Evolutionary conservation across 805 yeast species (phyloP).

Genomic region (Maudiozyma turicensis): DNA sequence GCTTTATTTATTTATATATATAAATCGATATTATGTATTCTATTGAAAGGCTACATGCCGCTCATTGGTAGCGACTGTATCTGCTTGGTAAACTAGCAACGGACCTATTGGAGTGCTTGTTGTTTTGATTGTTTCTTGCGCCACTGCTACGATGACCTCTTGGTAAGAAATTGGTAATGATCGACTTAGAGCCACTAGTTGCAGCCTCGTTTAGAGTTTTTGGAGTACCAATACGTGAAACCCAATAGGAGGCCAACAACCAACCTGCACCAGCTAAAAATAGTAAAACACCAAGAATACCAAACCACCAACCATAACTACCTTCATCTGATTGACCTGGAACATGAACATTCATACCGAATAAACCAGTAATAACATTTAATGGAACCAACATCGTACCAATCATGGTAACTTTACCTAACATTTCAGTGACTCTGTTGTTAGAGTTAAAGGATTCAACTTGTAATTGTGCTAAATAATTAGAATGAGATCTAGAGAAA

Average conservation of each 20-base stretch:
- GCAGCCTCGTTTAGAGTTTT: slow-evolving; percentile 27
- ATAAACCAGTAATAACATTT: slow-evolving; percentile 81
- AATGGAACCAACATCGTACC: slow-evolving; percentile 89
- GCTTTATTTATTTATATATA: too few species aligned
- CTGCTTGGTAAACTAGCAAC: slow-evolving; percentile 16
- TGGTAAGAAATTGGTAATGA: slow-evolving; percentile 21
- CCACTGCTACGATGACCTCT: neutral
- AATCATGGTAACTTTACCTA: slow-evolving; percentile 78
- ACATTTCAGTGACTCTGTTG: slow-evolving; percentile 74
- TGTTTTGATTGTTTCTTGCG: neutral
- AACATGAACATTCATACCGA: slow-evolving; percentile 89
- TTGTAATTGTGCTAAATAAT: slow-evolving; percentile 87
- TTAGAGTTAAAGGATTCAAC: slow-evolving; percentile 85
- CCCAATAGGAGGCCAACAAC: slow-evolving; percentile 35
- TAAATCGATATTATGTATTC: too few species aligned
- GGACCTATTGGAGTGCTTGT: slow-evolving; percentile 7
- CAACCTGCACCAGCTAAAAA: slow-evolving; percentile 33
- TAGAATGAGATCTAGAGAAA: slow-evolving; percentile 82
- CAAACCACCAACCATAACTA: slow-evolving; percentile 56
- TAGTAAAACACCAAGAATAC: slow-evolving; percentile 48
- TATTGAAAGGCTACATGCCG: too few species aligned
- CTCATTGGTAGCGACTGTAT: slow-evolving; percentile 12
- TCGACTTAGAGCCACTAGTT: slow-evolving; percentile 28
- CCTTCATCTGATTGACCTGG: slow-evolving; percentile 49
- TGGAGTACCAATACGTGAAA: slow-evolving; percentile 25